phyloP scores from a whole-genome alignment of 768 basidiomycete genomes.

The Russula sp. region DNA sequence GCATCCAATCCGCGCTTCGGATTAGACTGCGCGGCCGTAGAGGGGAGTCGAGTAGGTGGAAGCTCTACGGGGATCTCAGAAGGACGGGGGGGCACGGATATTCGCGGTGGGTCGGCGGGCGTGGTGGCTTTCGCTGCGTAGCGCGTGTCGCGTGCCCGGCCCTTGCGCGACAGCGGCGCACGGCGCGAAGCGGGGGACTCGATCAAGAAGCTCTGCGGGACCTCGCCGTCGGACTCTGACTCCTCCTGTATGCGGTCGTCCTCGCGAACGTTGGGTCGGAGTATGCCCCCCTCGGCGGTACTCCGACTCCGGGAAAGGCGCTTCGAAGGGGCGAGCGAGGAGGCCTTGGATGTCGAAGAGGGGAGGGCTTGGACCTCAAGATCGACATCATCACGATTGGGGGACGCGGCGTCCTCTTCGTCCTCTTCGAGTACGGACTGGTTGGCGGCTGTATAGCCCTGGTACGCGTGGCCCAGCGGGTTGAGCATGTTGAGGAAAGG shows the following conservation, averaged over 20 bases:
- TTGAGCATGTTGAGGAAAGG: slow-evolving; percentile 80
- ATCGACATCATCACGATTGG: slow-evolving; percentile 39
- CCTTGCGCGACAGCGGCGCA: slow-evolving; percentile 28
- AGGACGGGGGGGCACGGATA: slow-evolving; percentile 56
- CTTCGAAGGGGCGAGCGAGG: slow-evolving; percentile 38
- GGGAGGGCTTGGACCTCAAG: slow-evolving; percentile 47
- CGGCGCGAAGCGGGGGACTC: slow-evolving; percentile 43
- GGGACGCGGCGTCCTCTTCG: slow-evolving; percentile 43
- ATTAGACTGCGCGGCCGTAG: slow-evolving; percentile 29
- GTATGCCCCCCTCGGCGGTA: slow-evolving; percentile 46
- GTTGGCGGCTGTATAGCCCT: slow-evolving; percentile 68
- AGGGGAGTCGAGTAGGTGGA: slow-evolving; percentile 20
- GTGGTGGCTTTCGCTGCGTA: not conserved
- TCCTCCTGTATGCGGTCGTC: slow-evolving; percentile 53
- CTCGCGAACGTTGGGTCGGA: slow-evolving; percentile 66
- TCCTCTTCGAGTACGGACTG: slow-evolving; percentile 70
- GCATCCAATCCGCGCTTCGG: slow-evolving; percentile 68
- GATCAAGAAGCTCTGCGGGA: slow-evolving; percentile 80
- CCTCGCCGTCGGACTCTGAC: slow-evolving; percentile 74
- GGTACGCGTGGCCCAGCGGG: slow-evolving; percentile 65
- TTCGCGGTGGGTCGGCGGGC: slow-evolving; percentile 33
- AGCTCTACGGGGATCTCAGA: slow-evolving; percentile 48
- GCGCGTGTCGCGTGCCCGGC: slow-evolving; percentile 30
- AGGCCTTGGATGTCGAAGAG: slow-evolving; percentile 28
- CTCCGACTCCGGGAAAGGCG: slow-evolving; percentile 62